Evolutionary conservation across 1,284 basidiomycete species (phyloP).

Genomic region (Ceratobasidium sp.): DNA sequence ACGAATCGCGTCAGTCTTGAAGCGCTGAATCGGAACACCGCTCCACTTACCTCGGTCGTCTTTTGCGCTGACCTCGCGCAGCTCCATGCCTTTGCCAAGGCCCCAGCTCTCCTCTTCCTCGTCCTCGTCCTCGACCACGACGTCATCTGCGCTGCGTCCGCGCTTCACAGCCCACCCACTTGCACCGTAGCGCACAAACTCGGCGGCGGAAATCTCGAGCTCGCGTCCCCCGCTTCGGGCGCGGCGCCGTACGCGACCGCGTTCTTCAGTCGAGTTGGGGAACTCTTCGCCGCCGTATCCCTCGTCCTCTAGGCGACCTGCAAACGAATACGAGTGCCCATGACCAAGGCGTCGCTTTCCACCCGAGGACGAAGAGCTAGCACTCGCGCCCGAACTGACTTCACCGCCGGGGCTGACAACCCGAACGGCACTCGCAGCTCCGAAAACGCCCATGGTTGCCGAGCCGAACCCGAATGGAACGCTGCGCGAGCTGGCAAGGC

Average conservation of each 20-base stretch:
- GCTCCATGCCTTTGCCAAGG: slow-evolving; percentile 78
- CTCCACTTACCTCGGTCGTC: slow-evolving; percentile 73
- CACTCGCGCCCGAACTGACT: slow-evolving; percentile 49
- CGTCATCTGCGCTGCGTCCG: slow-evolving; percentile 56
- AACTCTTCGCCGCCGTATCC: slow-evolving; percentile 37
- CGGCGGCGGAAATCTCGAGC: slow-evolving; percentile 29
- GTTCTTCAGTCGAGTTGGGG: slow-evolving; percentile 12
- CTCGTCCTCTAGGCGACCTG: slow-evolving; percentile 38
- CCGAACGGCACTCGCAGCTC: slow-evolving; percentile 1
- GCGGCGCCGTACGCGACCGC: slow-evolving; percentile 18
- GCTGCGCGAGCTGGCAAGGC: slow-evolving; percentile 64
- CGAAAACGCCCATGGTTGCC: slow-evolving; percentile 27
- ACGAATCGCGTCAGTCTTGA: slow-evolving; percentile 37
- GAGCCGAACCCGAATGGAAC: slow-evolving; percentile 56
- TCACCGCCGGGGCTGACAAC: slow-evolving; percentile 3
- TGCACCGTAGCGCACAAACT: slow-evolving; percentile 32
- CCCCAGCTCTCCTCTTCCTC: slow-evolving; percentile 71
- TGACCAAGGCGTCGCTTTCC: slow-evolving; percentile 42
- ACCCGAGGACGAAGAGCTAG: slow-evolving; percentile 51
- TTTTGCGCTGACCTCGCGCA: slow-evolving; percentile 87
- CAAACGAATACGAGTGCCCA: slow-evolving; percentile 51
- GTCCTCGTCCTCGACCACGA: slow-evolving; percentile 59
- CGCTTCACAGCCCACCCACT: neutral
- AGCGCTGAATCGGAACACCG: slow-evolving; percentile 24
- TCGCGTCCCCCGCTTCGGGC: slow-evolving; percentile 36